Evolutionary conservation across 2,329 filamentous ascomycete species (phyloP).

Genomic region (Coleophoma cylindrospora): DNA sequence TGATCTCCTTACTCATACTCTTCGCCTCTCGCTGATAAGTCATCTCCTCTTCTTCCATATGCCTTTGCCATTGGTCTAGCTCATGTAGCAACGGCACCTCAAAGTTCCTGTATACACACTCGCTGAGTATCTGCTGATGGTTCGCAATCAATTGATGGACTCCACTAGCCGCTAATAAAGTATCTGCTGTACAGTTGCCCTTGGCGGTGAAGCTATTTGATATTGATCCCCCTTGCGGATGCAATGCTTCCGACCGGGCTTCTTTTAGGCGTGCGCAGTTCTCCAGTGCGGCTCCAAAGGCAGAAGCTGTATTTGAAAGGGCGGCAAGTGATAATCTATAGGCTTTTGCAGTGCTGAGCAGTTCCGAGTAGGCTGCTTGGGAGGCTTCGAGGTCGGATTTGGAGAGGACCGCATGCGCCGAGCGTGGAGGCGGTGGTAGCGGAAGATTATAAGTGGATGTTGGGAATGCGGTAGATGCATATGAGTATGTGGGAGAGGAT

Average conservation of each 20-base stretch:
- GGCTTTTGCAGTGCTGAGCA: slow-evolving; percentile 56
- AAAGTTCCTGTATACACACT: slow-evolving; percentile 64
- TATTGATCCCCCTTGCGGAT: slow-evolving; percentile 23
- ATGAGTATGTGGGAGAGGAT: slow-evolving; percentile 57
- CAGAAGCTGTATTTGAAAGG: slow-evolving; percentile 55
- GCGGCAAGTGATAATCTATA: slow-evolving; percentile 59
- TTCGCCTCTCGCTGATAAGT: slow-evolving; percentile 51
- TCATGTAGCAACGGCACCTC: slow-evolving; percentile 67
- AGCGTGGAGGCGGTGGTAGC: slow-evolving; percentile 52
- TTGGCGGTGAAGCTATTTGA: slow-evolving; percentile 39
- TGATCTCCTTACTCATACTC: slow-evolving; percentile 53
- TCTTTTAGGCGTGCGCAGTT: slow-evolving; percentile 65
- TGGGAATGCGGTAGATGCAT: slow-evolving; percentile 57
- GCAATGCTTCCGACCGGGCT: slow-evolving; percentile 53
- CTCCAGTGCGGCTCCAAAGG: slow-evolving; percentile 61
- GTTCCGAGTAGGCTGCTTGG: slow-evolving; percentile 56
- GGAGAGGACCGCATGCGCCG: slow-evolving; percentile 54
- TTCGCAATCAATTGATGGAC: slow-evolving; percentile 65
- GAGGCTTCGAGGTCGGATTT: slow-evolving; percentile 59
- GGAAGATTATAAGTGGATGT: slow-evolving; percentile 55
- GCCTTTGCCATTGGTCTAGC: slow-evolving; percentile 58
- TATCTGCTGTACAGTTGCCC: slow-evolving; percentile 56
- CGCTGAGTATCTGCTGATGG: slow-evolving; percentile 64
- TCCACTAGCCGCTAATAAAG: slow-evolving; percentile 55
- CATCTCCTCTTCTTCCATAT: slow-evolving; percentile 61